Base-by-base conservation (phyloP, 2,329 filamentous ascomycete genomes). In the Herpotrichia juniperi region DNA sequence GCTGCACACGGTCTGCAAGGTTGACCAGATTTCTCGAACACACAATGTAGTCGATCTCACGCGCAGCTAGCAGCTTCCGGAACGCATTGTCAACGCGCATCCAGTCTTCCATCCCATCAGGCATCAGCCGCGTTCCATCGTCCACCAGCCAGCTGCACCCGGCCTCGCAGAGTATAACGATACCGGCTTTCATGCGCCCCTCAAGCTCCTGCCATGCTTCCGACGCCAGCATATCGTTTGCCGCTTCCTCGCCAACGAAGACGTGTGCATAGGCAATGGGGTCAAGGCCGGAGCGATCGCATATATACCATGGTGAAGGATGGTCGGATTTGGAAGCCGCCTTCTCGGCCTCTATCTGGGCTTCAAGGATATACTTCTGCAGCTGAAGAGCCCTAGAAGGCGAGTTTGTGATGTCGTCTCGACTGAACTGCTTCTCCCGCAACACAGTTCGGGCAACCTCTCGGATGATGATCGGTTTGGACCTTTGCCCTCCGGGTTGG, bases 231-330 rank as follows among this genome's bases (percentile, higher is more conserved):
- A 77, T 57, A 0, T 50, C 34, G 0, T 42, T 26, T 1, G 63
- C 68, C 1, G 64, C 64, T 2, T 62, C 63, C 2, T 51, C 32
- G 1, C 69, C 65, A 1, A 70, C 67, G 44, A 73, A 73, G 26
- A 62, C 42, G 8, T 53, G 51, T 0, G 76, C 67, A 47, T 79
- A 79, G 5, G 72, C 69, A n/a, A 79, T 54, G 1, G 76, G 74
- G 49, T 79, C 76, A 2, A 77, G 48, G 1, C 74, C 74, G 1
- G 77, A 79, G 7, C 78, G 71, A 56, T 80, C 77, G 7, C 74
- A 76, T 40, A 80, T 72, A 48, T 76, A 74, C 73, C 72, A 75
- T 9, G 25, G 19, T 0, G 42, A 40, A 14, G 22, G 16, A 2
- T 50, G 31, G 10, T 42, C 26, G n/a, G n/a, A n/a, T 35, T 22